Base-by-base conservation (phyloP, 768 basidiomycete genomes). In the Naganishia randhawae region DNA sequence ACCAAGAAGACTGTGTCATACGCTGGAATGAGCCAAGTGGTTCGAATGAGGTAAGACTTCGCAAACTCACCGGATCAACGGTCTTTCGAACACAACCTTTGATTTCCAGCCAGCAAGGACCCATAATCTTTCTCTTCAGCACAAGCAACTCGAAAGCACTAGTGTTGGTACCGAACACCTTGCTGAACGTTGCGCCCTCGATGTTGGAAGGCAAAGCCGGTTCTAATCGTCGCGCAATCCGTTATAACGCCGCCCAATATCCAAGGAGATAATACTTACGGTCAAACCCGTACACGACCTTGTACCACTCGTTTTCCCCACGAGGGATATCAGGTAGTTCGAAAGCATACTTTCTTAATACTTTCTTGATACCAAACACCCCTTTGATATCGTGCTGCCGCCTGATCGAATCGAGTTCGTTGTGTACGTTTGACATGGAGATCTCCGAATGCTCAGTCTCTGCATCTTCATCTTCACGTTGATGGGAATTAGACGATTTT, bases 61-160 rank as follows among this genome's bases (percentile, higher is more conserved):
- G 22, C 16, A 16, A n/a, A 79, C 88, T 63, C 77, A 96, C 93
- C 1, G 89, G 90, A 80, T 90, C 88, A 73, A 87, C 81, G 55
- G 89, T 90, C 19, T 94, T 81, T 27, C 84, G 80, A 1, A 63
- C 25, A 89, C 88, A 52, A 88, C 85, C 80, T 89, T 70, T 88
- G 70, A 99, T 85, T 66, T 88, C 84, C 51, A 99, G 82, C 96
- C 96, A 99, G 77, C 96, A 98, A 0, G 96, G 94, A 0, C 96
- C 96, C 93, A 97, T 97, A 67, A 98, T 96, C 81, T 94, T 96
- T 35, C 93, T 87, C 80, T 98, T 98, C 52, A 98, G 73, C 1
- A 93, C 94, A 22, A 99, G 85, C 11, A 92, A 82, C 77, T 98
- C 96, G 73, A 99, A 99, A 0, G 95, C 89, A 63, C 83, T 91